A percentile compares a stretch with the other conserved stretches of the same genome.
These are phyloP conservation scores for Aphanomyces astaci DNA, from an alignment of 352 stramenopile species.

Conservation along the genomic window DNA sequence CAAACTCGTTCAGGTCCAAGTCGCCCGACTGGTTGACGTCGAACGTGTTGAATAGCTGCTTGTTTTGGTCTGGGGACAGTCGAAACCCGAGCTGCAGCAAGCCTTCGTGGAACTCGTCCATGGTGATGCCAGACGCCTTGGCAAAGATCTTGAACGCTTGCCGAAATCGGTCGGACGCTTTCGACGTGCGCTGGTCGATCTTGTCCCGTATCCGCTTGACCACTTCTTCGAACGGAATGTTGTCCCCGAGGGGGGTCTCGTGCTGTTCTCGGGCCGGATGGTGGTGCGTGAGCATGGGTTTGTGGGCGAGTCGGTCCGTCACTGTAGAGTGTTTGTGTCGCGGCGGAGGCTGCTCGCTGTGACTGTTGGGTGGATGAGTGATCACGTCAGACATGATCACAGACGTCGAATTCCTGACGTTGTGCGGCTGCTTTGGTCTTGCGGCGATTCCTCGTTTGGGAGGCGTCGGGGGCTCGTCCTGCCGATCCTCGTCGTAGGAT, in stretches of 20 bases:
- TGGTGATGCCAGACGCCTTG: conserved; percentile 53
- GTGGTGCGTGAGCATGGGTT: conserved; percentile 17
- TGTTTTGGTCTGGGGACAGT: conserved; percentile 41
- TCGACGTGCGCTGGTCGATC: conserved; percentile 55
- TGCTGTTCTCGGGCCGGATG: conserved; percentile 21
- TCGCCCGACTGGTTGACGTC: conserved; percentile 73
- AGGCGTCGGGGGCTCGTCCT: background rate
- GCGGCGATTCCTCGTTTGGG: background rate
- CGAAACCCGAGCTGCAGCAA: conserved; percentile 51
- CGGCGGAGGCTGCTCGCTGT: background rate
- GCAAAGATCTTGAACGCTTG: conserved; percentile 65
- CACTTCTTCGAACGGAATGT: conserved; percentile 51
- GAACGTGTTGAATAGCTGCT: conserved; percentile 56
- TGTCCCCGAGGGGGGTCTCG: conserved; percentile 33
- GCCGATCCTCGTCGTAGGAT: background rate
- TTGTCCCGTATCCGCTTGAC: conserved; percentile 46
- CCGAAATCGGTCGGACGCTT: conserved; percentile 63
- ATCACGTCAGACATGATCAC: background rate
- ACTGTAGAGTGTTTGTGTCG: background rate
- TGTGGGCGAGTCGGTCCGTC: conserved; percentile 16
- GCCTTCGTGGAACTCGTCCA: conserved; percentile 41
- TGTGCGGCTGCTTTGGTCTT: background rate
- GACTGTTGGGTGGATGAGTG: background rate
- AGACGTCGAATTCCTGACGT: background rate
- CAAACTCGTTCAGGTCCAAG: conserved; percentile 71